A percentile compares a stretch with the other conserved stretches of the same genome.
phyloP scores from a whole-genome alignment of 768 basidiomycete species.

The Leccinum olivaceopallidum region DNA sequence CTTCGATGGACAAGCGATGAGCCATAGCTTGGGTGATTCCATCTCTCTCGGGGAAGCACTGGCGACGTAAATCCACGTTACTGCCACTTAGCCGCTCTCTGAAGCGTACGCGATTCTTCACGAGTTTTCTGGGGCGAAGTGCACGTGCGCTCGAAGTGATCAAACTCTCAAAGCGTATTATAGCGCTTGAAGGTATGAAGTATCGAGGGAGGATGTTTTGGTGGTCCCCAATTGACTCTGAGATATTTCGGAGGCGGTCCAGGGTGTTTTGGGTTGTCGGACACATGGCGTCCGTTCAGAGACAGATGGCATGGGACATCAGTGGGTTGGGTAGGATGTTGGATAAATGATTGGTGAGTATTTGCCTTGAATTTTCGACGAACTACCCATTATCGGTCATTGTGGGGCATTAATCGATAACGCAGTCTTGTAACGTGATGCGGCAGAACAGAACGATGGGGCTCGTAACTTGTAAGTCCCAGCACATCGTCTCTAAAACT shows the following conservation, averaged over 20 bases:
- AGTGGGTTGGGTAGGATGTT: no score
- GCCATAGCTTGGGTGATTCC: constrained; percentile 55
- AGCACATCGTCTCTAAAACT: no score
- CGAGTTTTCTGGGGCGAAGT: constrained; percentile 38
- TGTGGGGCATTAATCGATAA: no score
- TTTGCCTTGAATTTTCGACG: no score
- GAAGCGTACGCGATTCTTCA: constrained; percentile 35
- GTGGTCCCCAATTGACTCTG: constrained; percentile 29
- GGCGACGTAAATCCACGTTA: constrained; percentile 31
- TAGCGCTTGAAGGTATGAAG: constrained; percentile 24
- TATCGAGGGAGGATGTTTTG: constrained; percentile 14
- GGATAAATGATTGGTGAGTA: neutral
- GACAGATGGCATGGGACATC: constrained; percentile 14
- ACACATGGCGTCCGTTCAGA: constrained; percentile 15
- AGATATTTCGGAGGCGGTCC: constrained; percentile 23
- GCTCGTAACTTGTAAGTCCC: no score
- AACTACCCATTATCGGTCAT: no score
- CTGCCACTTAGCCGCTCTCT: constrained; percentile 5
- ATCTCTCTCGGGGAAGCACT: constrained; percentile 45
- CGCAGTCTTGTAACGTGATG: no score
- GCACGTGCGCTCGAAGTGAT: constrained; percentile 44
- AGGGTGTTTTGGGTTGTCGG: constrained; percentile 22
- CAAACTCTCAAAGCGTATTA: constrained; percentile 38
- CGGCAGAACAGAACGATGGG: no score
- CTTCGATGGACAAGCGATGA: constrained; percentile 61